Base-by-base conservation (phyloP, 495 filamentous ascomycete genomes). In the Xylaria bambusicola region DNA sequence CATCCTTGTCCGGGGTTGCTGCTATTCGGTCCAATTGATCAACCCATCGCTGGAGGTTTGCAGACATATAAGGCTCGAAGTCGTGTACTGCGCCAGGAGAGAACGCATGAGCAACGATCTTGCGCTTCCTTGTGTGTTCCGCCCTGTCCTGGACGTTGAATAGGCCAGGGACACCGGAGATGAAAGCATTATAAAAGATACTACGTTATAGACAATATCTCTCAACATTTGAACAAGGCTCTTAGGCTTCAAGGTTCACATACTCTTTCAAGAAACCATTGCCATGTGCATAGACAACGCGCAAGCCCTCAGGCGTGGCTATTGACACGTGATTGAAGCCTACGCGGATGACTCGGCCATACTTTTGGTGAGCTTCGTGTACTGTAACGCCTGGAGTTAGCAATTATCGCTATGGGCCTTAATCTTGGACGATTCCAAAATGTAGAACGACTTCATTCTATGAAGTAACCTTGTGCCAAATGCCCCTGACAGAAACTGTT, bases 171-270 rank as follows among this genome's bases (percentile, higher is more conserved):
- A 79, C 81, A 67, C 93, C 91, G 44, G 87, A 89, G 67, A 93
- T 88, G 62, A 95, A 95, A 38, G 88, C 88, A 71, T 93, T 89
- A 68, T 95, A 95, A 76, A 89, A 95, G 26, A 88, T 82, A 48
- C 53, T 56, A n/a, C n/a, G 10, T 3, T 0, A n/a, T n/a, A n/a
- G n/a, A n/a, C n/a, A n/a, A n/a, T 26, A n/a, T 54, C 17, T 41
- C 10, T 44, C 24, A 71, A 55, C 0, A 71, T 44, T 12, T 21
- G 4, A 45, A 54, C 4, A 10, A 33, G 10, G 15, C 36, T 6
- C 36, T 13, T 1, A 1, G 17, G n/a, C 6, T 33, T 5, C 12
- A 8, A 6, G 18, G 18, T 0, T 5, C 40, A 35, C 52, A 18
- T 38, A 56, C 54, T 86, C 77, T 69, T 90, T 90, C 56, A 88